Evolutionary conservation across 768 basidiomycete genomes (phyloP).

Genomic region (Boletus patriciae): DNA sequence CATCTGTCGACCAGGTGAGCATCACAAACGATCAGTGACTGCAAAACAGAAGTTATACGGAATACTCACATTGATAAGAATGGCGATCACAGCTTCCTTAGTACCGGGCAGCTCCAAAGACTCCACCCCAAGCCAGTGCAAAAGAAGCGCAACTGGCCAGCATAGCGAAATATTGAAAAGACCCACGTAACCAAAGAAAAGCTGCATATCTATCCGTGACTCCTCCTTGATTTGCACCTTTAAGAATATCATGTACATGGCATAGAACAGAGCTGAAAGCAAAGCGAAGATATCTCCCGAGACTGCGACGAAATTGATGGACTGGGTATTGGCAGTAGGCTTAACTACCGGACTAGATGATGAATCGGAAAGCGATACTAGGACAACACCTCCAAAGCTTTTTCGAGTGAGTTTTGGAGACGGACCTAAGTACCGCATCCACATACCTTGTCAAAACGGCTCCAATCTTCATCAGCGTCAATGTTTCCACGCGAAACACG

Average conservation of each 20-base stretch:
- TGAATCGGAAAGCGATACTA: slow-evolving; percentile 90
- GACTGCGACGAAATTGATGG: slow-evolving; percentile 29
- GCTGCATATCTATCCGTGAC: slow-evolving; percentile 86
- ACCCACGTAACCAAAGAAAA: slow-evolving; percentile 94
- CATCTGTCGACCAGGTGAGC: slow-evolving; percentile 52
- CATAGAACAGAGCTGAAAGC: slow-evolving; percentile 85
- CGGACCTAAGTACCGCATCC: not conserved
- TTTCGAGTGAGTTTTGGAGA: slow-evolving; percentile 9
- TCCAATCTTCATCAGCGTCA: slow-evolving; percentile 68
- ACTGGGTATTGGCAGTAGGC: slow-evolving; percentile 8
- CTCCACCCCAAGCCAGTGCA: slow-evolving; percentile 75
- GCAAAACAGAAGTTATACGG: not conserved
- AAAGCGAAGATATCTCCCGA: slow-evolving; percentile 84
- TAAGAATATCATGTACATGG: slow-evolving; percentile 83
- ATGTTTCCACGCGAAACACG: slow-evolving; percentile 74
- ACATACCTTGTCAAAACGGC: slow-evolving; percentile 79
- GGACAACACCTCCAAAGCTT: slow-evolving; percentile 78
- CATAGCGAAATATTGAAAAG: slow-evolving; percentile 74
- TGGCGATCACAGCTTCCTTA: slow-evolving; percentile 45
- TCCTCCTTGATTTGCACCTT: slow-evolving; percentile 84
- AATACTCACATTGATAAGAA: slow-evolving; percentile 55
- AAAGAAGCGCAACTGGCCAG: slow-evolving; percentile 75
- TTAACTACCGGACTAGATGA: slow-evolving; percentile 19
- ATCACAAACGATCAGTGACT: not conserved
- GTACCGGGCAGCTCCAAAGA: slow-evolving; percentile 68